Base-by-base conservation (phyloP, 2,329 filamentous ascomycete genomes). In the Metarhizium humberi region DNA sequence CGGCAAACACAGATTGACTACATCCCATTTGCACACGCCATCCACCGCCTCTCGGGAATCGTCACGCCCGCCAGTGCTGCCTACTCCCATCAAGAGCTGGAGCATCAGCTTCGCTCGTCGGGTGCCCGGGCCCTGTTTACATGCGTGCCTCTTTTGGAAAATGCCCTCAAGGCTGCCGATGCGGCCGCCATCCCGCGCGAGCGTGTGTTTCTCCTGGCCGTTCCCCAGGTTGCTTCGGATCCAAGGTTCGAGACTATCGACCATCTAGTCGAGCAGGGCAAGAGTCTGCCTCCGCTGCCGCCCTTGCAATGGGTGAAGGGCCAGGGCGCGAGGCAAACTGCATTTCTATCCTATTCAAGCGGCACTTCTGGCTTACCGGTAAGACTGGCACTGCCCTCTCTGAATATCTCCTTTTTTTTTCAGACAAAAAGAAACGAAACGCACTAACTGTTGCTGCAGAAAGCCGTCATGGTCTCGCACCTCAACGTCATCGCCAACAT, bases 391-490 rank as follows among this genome's bases (percentile, higher is more conserved):
- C 32, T 7, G 6, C 14, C 14, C 14, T 40, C 38, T 5, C 38
- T 40, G 38, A 13, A 16, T 36, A 36, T 6, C 8, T 36, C 6
- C 13, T n/a, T 38, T 16, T 34, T 46, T 36, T 11, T 2, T 29
- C n/a, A 1, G 25, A 25, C 25, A 25, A 25, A 4, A 25, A 1
- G 25, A 25, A 25, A 25, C 3, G 3, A 25, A 25, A 25, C 4
- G 25, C 1, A 6, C 20, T 18, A 32, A 42, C 20, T 14, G 14
- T 38, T 13, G 10, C 6, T 52, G 10, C 56, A 88, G 82, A 90
- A 91, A 85, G 88, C 87, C 48, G 88, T 92, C 53, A 90, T 89
- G 84, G 88, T 92, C 57, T 88, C 87, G 3, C 88, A 92, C 66
- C 73, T 73, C 42, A 92, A 92, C 60, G 85, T 92, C 47, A 92